phyloP scores from a whole-genome alignment of 768 basidiomycete genomes.

The Russula abietina region DNA sequence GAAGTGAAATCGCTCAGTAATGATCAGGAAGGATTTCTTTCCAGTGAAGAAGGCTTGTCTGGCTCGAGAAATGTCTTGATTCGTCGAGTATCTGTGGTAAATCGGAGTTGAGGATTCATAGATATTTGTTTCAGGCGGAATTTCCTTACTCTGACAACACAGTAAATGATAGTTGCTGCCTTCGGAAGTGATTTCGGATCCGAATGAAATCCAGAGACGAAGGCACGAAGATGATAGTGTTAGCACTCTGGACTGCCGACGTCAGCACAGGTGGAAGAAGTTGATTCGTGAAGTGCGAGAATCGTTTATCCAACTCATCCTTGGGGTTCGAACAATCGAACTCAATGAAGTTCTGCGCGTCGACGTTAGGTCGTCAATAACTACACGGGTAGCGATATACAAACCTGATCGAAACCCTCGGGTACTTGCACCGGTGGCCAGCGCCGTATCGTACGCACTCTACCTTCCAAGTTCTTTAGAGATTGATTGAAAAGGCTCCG shows the following conservation, averaged over 20 bases:
- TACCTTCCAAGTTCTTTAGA: slow-evolving; percentile 82
- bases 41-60: slow-evolving; percentile 89
- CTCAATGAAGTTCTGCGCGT: slow-evolving; percentile 54
- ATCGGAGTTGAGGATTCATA: not conserved
- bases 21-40: slow-evolving; percentile 76
- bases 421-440: slow-evolving; percentile 75
- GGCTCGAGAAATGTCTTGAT: slow-evolving; percentile 90
- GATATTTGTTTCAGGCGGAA: not conserved
- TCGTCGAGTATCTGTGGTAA: slow-evolving; percentile 71
- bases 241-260: slow-evolving; percentile 88
- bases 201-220: slow-evolving; percentile 97
- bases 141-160: slow-evolving; percentile 80
- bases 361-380: slow-evolving; percentile 2
- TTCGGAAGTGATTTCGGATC: slow-evolving; percentile 80
- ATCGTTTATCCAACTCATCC: slow-evolving; percentile 83
- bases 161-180: slow-evolving; percentile 63
- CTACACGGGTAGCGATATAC: slow-evolving; percentile 22
- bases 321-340: slow-evolving; percentile 68
- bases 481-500: slow-evolving; percentile 69
- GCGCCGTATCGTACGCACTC: slow-evolving; percentile 59
- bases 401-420: slow-evolving; percentile 75
- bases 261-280: slow-evolving; percentile 80
- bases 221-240: slow-evolving; percentile 85
- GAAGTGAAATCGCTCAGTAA: slow-evolving; percentile 99
- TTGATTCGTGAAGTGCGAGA: slow-evolving; percentile 82